A percentile compares a stretch with the other conserved stretches of the same genome.
Conservation (phyloP, 148 eudicot species). For the Arbutus unedo region DNA sequence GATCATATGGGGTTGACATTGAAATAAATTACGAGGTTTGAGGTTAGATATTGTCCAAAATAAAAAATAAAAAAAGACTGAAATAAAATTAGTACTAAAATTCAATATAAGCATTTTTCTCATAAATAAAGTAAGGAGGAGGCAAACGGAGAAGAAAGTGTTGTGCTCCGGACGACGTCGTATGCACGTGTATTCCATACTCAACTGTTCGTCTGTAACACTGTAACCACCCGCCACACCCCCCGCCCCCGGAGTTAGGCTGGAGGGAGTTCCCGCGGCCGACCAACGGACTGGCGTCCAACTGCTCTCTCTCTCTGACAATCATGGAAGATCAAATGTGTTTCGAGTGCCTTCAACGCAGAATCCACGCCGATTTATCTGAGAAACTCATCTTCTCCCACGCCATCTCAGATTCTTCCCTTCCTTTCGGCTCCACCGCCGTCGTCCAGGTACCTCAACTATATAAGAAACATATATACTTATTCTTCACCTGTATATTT, state of each 20-base stretch:
- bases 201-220: not conserved
- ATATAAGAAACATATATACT: not conserved
- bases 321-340: conserved; percentile 43
- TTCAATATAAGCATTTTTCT: too few species aligned
- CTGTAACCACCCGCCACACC: too few species aligned
- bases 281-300: not conserved
- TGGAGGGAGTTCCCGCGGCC: too few species aligned
- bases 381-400: conserved; percentile 48
- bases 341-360: conserved; percentile 50
- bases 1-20: too few species aligned
- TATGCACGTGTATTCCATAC: not conserved
- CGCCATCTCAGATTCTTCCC: conserved; percentile 50
- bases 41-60: too few species aligned
- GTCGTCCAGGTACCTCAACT: conserved; percentile 48
- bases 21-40: too few species aligned
- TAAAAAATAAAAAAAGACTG: too few species aligned
- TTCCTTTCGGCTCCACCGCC: conserved; percentile 57
- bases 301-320: not conserved
- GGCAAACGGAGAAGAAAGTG: not conserved
- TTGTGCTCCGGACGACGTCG: not conserved
- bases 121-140: not conserved
- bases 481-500: not conserved
- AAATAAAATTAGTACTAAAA: too few species aligned
- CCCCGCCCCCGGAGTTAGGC: too few species aligned
- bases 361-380: conserved; percentile 62